A percentile compares a stretch with the other conserved stretches of the same genome.
phyloP scores from a whole-genome alignment of 768 basidiomycete species.

The Boletus sp. region DNA sequence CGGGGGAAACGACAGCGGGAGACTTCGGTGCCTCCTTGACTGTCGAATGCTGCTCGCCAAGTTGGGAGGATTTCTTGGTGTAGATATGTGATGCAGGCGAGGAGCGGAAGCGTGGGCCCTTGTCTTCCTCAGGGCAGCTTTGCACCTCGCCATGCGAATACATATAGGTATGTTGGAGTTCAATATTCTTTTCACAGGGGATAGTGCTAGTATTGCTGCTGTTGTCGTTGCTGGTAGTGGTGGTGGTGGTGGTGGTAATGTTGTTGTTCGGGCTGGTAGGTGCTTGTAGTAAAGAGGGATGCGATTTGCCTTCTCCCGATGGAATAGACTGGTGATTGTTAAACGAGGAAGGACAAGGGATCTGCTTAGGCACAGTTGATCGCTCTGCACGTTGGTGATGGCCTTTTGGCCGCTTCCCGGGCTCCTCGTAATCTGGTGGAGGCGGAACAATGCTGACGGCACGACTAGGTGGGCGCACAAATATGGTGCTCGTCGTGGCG shows the following conservation, averaged over 20 bases:
- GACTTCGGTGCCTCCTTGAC: conserved; percentile 38
- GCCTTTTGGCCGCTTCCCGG: conserved; percentile 13
- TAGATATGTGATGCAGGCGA: conserved; percentile 11
- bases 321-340: conserved; percentile 6
- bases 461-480: conserved; percentile 27
- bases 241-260: conserved; percentile 19
- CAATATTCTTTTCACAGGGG: conserved; percentile 14
- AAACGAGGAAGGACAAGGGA: not conserved
- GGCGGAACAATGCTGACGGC: conserved; percentile 31
- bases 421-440: conserved; percentile 20
- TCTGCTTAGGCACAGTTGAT: conserved; percentile 2
- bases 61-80: conserved; percentile 10
- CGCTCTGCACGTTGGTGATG: conserved; percentile 8
- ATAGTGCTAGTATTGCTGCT: conserved; percentile 22
- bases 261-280: conserved; percentile 24
- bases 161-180: conserved; percentile 20
- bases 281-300: conserved; percentile 15
- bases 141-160: conserved; percentile 22
- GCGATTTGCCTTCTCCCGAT: conserved; percentile 1
- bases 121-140: conserved; percentile 1
- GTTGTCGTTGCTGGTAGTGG: conserved; percentile 20
- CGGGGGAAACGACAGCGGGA: conserved; percentile 60
- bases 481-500: not conserved
- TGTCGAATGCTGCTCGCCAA: conserved; percentile 13
- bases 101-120: conserved; percentile 6